Percentiles rank a stretch among this genome's conserved stretches.
phyloP scores from a whole-genome alignment of 495 filamentous ascomycete species.

The Tuber calosporum region DNA sequence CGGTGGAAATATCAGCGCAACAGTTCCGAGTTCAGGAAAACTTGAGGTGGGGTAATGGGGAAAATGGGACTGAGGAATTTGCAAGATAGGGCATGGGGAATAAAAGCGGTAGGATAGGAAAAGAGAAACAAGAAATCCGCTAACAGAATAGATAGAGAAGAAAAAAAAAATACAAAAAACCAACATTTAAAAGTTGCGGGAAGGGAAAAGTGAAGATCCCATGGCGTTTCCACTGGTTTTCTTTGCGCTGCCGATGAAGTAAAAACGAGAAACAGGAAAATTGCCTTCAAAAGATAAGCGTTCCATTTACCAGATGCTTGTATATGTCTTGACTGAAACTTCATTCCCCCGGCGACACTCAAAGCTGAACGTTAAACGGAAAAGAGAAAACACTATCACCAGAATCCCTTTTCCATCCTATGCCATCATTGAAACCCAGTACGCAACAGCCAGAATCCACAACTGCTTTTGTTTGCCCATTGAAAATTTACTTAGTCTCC shows the following conservation, averaged over 20 bases:
- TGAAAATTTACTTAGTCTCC: conserved; percentile 38
- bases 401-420: conserved; percentile 25
- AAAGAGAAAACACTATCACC: conserved; percentile 34
- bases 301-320: conserved; percentile 34
- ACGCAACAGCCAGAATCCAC: conserved; percentile 21
- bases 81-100: background rate
- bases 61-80: background rate
- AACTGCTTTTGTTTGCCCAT: conserved; percentile 3
- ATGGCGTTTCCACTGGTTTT: conserved; percentile 33
- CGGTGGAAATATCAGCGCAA: background rate
- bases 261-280: conserved; percentile 25
- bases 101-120: conserved; percentile 7
- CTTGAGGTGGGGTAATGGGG: background rate
- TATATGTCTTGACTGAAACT: conserved; percentile 34
- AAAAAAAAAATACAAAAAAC: conserved; percentile 32
- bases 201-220: conserved; percentile 12
- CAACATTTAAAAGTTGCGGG: conserved; percentile 27
- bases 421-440: conserved; percentile 27
- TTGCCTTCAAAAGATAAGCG: conserved; percentile 35
- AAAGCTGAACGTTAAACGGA: conserved; percentile 31
- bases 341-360: conserved; percentile 22
- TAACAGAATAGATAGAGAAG: conserved; percentile 34
- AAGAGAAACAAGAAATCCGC: conserved; percentile 28
- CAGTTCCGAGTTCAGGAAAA: background rate
- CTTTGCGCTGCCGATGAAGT: conserved; percentile 29